Percentiles rank a stretch among this genome's conserved stretches.
phyloP scores from a whole-genome alignment of 2,329 filamentous ascomycete species.

The Paracorniculantispora psalliotae region DNA sequence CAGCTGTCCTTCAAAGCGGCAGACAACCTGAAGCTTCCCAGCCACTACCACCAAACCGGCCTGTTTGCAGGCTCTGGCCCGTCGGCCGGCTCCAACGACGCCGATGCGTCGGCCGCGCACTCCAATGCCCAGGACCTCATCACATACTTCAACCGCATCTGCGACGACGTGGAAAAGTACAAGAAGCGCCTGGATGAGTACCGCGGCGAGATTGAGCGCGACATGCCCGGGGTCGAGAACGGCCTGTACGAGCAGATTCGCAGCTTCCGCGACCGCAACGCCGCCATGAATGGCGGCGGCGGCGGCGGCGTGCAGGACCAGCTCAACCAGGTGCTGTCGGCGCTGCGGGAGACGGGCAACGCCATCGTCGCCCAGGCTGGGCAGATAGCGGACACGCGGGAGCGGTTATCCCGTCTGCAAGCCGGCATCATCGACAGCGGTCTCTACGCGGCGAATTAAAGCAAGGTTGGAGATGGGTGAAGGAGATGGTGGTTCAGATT shows the following conservation, averaged over 20 bases:
- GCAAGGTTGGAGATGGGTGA: neutral
- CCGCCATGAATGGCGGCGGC: constrained; percentile 18
- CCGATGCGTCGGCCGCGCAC: constrained; percentile 31
- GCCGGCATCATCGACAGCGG: constrained; percentile 36
- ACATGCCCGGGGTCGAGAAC: constrained; percentile 44
- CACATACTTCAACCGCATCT: constrained; percentile 41
- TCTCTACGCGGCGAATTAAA: constrained; percentile 15
- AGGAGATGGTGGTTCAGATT: neutral
- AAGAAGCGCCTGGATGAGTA: constrained; percentile 40
- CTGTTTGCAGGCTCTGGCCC: constrained; percentile 35
- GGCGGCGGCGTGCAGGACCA: constrained; percentile 31
- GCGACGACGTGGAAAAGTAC: constrained; percentile 39
- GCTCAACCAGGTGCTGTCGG: constrained; percentile 33
- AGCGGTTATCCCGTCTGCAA: constrained; percentile 36
- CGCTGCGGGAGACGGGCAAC: constrained; percentile 35
- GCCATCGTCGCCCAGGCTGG: constrained; percentile 38
- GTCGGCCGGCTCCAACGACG: constrained; percentile 23
- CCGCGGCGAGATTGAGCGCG: constrained; percentile 41
- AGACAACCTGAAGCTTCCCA: constrained; percentile 68
- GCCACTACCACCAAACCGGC: constrained; percentile 46
- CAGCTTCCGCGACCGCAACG: constrained; percentile 29
- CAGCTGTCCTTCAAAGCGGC: constrained; percentile 68
- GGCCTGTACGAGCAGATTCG: constrained; percentile 41
- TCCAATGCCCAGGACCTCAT: constrained; percentile 39
- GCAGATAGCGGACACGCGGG: constrained; percentile 39